These are phyloP conservation scores for Ophidiomyces ophidiicola DNA, from an alignment of 2,329 filamentous ascomycete genomes.

Conservation along the genomic window DNA sequence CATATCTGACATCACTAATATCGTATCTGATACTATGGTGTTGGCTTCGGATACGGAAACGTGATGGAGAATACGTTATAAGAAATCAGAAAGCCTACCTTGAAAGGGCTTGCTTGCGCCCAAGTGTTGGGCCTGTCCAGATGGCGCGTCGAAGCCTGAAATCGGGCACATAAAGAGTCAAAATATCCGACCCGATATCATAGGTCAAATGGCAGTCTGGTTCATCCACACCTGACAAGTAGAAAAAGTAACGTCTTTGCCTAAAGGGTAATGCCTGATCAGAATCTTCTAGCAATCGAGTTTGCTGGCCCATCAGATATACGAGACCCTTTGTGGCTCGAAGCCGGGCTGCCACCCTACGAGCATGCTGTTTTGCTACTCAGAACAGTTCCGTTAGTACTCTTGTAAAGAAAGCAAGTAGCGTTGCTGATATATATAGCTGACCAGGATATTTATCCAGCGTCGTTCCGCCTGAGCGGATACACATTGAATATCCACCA, in stretches of 20 bases:
- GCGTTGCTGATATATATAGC: background rate
- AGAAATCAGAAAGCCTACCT: constrained; percentile 20
- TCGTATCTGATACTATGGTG: constrained; percentile 40
- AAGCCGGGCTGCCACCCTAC: constrained; percentile 35
- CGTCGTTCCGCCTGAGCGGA: constrained; percentile 2
- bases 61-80: background rate
- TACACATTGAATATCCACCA: constrained; percentile 1
- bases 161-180: constrained; percentile 63
- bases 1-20: constrained; percentile 58
- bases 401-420: background rate
- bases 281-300: constrained; percentile 44
- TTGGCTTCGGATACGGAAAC: background rate
- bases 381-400: background rate
- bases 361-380: constrained; percentile 41
- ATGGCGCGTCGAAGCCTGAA: constrained; percentile 43
- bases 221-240: constrained; percentile 44
- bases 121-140: constrained; percentile 33
- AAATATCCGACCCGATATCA: constrained; percentile 46
- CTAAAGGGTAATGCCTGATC: constrained; percentile 44
- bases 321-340: constrained; percentile 37
- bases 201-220: constrained; percentile 47
- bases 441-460: constrained; percentile 9
- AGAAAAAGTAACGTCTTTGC: constrained; percentile 51
- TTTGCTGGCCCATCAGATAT: constrained; percentile 43
- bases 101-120: constrained; percentile 46